Percentiles rank a stretch among this genome's conserved stretches.
Evolutionary conservation across 139 green algal species (phyloP).

Genomic region (Closterium sp.): DNA sequence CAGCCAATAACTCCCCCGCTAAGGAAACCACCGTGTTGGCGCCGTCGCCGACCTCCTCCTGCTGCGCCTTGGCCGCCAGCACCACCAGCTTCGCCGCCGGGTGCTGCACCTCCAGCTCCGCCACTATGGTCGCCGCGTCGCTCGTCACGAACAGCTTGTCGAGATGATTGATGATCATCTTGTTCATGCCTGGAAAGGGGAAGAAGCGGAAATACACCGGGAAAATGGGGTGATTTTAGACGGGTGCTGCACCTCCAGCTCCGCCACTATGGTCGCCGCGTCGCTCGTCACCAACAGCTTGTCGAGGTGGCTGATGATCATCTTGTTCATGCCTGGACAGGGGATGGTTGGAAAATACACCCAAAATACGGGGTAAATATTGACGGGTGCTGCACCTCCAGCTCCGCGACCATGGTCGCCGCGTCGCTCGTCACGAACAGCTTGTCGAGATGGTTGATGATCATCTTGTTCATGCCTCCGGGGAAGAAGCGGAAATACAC

Average conservation of each 20-base stretch:
- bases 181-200: constrained; percentile 91
- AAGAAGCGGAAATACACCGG: neutral
- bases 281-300: constrained; percentile 94
- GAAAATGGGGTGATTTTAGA: constrained; percentile 69
- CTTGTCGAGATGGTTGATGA: constrained; percentile 99
- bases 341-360: neutral
- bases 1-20: constrained; percentile 87
- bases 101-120: constrained; percentile 95
- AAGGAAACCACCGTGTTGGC: constrained; percentile 96
- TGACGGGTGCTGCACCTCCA: constrained; percentile 96
- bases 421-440: constrained; percentile 97
- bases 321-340: constrained; percentile 97
- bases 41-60: constrained; percentile 94
- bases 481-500: neutral
- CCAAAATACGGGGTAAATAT: constrained; percentile 55
- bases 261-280: too few relatives aligned
- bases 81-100: constrained; percentile 94
- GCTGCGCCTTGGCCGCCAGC: constrained; percentile 86
- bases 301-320: constrained; percentile 99
- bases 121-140: constrained; percentile 92
- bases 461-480: constrained; percentile 99
- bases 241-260: constrained; percentile 96
- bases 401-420: constrained; percentile 89
- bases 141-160: constrained; percentile 98
- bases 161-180: constrained; percentile 99